A percentile compares a stretch with the other conserved stretches of the same genome.
Conservation (phyloP, 2,329 filamentous ascomycete species). For the Pestalotiopsis sp. region DNA sequence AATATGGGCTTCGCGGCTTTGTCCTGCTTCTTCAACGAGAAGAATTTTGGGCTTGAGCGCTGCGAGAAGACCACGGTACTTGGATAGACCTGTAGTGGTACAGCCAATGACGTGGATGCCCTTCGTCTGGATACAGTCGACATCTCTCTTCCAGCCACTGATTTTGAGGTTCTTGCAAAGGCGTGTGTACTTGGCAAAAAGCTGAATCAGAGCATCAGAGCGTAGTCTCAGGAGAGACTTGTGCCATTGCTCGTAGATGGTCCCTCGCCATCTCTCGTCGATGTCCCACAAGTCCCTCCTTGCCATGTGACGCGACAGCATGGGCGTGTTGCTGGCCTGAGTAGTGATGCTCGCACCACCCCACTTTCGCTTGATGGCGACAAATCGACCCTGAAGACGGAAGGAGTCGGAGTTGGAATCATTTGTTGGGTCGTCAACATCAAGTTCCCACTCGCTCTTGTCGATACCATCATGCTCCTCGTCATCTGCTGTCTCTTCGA, state of each 20-base stretch:
- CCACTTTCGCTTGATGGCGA: constrained; percentile 44
- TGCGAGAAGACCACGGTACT: constrained; percentile 73
- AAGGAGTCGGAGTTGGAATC: constrained; percentile 37
- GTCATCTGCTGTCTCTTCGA: constrained; percentile 45
- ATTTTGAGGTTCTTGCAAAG: constrained; percentile 56
- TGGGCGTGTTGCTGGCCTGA: constrained; percentile 24
- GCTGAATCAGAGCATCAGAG: constrained; percentile 45
- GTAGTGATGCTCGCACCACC: constrained; percentile 32
- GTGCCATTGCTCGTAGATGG: constrained; percentile 69
- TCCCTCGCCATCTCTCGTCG: constrained; percentile 55
- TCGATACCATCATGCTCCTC: constrained; percentile 65
- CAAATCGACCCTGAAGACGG: constrained; percentile 46
- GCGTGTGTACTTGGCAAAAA: constrained; percentile 52
- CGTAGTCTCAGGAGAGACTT: constrained; percentile 52
- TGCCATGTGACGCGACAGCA: constrained; percentile 38
- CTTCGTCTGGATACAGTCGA: constrained; percentile 38
- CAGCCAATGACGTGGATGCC: constrained; percentile 59
- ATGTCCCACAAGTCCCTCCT: constrained; percentile 64
- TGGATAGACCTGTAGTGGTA: constrained; percentile 80
- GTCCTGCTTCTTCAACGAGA: constrained; percentile 79
- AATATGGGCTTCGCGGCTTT: constrained; percentile 69
- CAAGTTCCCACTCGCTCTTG: constrained; percentile 50
- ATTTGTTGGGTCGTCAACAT: constrained; percentile 36
- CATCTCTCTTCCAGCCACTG: constrained; percentile 61
- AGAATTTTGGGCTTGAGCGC: constrained; percentile 68